Percentiles rank a stretch among this genome's conserved stretches.
Evolutionary conservation across 208 protist species (phyloP).

Genomic region (Wallacemonas collosoma): DNA sequence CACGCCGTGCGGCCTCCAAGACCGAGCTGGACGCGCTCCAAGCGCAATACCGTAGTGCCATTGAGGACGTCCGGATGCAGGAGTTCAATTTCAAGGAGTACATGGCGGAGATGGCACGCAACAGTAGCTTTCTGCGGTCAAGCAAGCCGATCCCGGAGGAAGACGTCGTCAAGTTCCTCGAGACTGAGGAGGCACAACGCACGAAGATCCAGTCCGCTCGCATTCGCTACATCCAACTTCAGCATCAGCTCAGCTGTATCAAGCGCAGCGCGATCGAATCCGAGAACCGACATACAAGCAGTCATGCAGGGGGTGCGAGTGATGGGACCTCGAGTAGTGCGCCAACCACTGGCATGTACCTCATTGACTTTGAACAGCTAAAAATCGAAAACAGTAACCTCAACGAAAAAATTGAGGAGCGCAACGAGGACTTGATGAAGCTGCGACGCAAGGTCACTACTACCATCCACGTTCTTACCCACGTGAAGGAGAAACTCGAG

Average conservation of each 20-base stretch:
- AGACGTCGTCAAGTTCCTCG: constrained; percentile 74
- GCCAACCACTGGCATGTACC: constrained; percentile 92
- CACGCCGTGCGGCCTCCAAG: constrained; percentile 43
- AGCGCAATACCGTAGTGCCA: constrained; percentile 54
- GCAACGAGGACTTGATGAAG: constrained; percentile 97
- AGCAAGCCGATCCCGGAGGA: constrained; percentile 71
- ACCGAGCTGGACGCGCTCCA: constrained; percentile 48
- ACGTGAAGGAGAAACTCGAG: constrained; percentile 98
- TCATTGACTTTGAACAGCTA: constrained; percentile 99
- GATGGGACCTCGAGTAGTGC: constrained; percentile 16
- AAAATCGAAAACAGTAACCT: constrained; percentile 99
- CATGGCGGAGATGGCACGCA: constrained; percentile 56
- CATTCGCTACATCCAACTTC: constrained; percentile 92
- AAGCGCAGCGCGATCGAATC: constrained; percentile 31
- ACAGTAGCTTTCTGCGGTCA: constrained; percentile 70
- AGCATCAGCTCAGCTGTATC: constrained; percentile 78
- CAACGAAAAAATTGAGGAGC: constrained; percentile 98
- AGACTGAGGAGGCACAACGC: constrained; percentile 74
- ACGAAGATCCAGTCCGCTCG: constrained; percentile 78
- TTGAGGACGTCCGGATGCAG: constrained; percentile 60
- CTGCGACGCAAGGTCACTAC: constrained; percentile 94
- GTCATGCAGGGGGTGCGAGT: constrained; percentile 27
- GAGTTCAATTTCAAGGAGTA: constrained; percentile 79
- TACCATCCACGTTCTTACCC: constrained; percentile 97
- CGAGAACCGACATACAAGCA: constrained; percentile 8